Conservation (phyloP, 495 filamentous ascomycete species). For the Schizothecium vesticola region DNA sequence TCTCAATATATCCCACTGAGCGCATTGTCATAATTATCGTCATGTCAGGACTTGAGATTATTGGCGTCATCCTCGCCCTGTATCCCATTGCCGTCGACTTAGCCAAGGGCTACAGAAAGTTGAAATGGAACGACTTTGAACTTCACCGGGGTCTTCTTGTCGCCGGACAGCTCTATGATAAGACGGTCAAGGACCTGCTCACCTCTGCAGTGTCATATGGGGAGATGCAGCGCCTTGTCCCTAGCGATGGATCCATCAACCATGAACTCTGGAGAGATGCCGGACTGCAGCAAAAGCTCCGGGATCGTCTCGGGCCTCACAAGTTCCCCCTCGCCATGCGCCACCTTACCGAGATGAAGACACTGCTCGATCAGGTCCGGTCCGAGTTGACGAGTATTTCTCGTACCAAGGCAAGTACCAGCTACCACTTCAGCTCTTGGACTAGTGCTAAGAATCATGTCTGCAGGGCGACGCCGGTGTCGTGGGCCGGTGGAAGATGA, state of each 20-base stretch:
- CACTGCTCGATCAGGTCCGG: not conserved
- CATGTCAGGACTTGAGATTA: not conserved
- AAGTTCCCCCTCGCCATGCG: not conserved
- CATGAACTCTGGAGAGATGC: not conserved
- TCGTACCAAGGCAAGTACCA: not conserved
- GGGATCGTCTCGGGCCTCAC: not conserved
- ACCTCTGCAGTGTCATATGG: not conserved
- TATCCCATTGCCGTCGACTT: not conserved
- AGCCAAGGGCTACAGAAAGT: not conserved
- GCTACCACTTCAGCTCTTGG: not conserved
- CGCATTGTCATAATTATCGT: no score
- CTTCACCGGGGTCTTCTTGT: not conserved
- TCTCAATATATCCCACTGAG: not conserved
- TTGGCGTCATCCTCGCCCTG: not conserved
- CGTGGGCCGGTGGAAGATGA: not conserved
- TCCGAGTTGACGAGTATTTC: not conserved
- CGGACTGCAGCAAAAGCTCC: not conserved
- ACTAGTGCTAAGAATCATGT: not conserved
- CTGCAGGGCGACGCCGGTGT: no score
- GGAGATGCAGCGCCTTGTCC: not conserved
- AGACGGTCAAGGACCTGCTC: not conserved
- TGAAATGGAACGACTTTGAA: not conserved
- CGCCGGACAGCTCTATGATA: not conserved
- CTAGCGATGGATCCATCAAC: not conserved
- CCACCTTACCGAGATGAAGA: not conserved